Evolutionary conservation across 768 basidiomycete genomes (phyloP).

Genomic region (Trametes coccinea): DNA sequence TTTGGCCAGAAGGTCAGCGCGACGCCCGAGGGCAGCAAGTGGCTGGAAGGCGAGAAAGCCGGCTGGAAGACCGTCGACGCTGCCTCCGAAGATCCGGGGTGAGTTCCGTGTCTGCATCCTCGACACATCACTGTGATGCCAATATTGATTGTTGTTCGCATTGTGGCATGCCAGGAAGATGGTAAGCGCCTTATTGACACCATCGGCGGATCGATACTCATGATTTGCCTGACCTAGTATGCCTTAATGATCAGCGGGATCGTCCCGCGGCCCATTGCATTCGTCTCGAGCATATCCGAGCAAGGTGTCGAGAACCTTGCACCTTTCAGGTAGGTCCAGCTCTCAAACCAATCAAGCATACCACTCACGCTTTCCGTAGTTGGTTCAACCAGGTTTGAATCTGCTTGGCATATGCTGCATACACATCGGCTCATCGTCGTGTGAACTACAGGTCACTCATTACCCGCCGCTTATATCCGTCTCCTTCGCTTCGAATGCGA

Average conservation of each 20-base stretch:
- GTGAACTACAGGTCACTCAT: slow-evolving; percentile 29
- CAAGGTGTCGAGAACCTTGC: slow-evolving; percentile 42
- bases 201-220: too few relatives aligned
- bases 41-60: slow-evolving; percentile 37
- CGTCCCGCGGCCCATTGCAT: slow-evolving; percentile 46
- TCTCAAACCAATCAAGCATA: not conserved
- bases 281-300: slow-evolving; percentile 39
- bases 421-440: not conserved
- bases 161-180: slow-evolving; percentile 7
- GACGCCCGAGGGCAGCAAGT: slow-evolving; percentile 33
- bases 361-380: slow-evolving; percentile 1
- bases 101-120: not conserved
- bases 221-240: slow-evolving; percentile 27
- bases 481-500: slow-evolving; percentile 32
- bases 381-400: slow-evolving; percentile 26
- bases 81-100: slow-evolving; percentile 32
- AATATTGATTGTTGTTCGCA: not conserved
- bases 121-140: not conserved
- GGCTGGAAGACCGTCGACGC: slow-evolving; percentile 40
- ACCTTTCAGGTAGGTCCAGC: slow-evolving; percentile 38
- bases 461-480: slow-evolving; percentile 47
- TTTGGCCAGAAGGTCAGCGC: slow-evolving; percentile 34
- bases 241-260: slow-evolving; percentile 40
- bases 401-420: not conserved
- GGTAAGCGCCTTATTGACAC: not conserved